Evolutionary conservation across 495 filamentous ascomycete genomes (phyloP).

Genomic region (Aspergillus avenaceus): DNA sequence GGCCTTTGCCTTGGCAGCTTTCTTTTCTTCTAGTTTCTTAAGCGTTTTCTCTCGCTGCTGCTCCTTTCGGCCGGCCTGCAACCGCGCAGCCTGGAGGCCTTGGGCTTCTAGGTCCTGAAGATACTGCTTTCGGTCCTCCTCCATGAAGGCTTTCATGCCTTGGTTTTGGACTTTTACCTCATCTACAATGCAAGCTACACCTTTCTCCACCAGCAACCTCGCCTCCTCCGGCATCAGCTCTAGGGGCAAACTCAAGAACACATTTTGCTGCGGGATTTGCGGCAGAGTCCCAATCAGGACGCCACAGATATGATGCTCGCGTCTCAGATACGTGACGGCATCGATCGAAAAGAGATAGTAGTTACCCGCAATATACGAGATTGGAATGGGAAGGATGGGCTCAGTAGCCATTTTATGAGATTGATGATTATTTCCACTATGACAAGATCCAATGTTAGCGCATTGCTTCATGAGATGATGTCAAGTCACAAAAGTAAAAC

Average conservation of each 20-base stretch:
- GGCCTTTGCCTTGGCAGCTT: constrained; percentile 25
- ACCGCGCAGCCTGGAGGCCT: constrained; percentile 40
- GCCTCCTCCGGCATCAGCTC: constrained; percentile 92
- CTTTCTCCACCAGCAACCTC: constrained; percentile 74
- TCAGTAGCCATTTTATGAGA: constrained; percentile 27
- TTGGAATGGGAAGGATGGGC: constrained; percentile 62
- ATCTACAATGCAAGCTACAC: constrained; percentile 73
- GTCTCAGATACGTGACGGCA: constrained; percentile 74
- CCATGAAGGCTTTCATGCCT: constrained; percentile 54
- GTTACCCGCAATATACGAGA: constrained; percentile 73
- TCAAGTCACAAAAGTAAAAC: constrained; percentile 6
- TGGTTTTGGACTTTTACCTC: constrained; percentile 63
- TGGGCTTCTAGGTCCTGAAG: constrained; percentile 42
- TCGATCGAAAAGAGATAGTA: constrained; percentile 89
- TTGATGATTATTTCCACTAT: constrained; percentile 4
- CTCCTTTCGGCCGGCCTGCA: constrained; percentile 35
- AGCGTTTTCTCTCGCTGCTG: constrained; percentile 34
- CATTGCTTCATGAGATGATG: constrained; percentile 2
- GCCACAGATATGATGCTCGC: constrained; percentile 79
- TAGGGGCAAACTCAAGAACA: constrained; percentile 84
- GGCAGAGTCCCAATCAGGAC: constrained; percentile 84
- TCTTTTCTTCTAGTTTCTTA: constrained; percentile 40
- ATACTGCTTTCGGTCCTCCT: constrained; percentile 47
- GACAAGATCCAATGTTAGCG: constrained; percentile 13
- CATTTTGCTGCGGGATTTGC: constrained; percentile 89